These are phyloP conservation scores for Quercus glauca DNA, from an alignment of 306 rosid species.

Conservation along the genomic window DNA sequence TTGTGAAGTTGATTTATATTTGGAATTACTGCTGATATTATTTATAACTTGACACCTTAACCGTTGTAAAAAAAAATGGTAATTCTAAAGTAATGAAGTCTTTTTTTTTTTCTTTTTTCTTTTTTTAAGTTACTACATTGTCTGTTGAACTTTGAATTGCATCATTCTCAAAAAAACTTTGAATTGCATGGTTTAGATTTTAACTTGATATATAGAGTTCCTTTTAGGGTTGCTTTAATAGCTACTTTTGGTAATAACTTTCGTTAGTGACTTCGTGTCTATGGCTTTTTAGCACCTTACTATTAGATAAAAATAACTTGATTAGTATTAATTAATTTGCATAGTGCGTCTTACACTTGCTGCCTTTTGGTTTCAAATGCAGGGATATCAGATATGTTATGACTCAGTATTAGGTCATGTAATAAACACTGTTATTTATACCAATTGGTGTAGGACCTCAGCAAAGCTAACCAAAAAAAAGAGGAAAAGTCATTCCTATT, in stretches of 20 bases:
- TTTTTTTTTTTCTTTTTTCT: no score
- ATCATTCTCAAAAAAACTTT: background rate
- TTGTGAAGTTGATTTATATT: no score
- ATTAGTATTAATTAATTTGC: background rate
- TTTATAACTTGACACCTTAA: no score
- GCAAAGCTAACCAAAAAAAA: constrained; percentile 36
- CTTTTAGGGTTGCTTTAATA: background rate
- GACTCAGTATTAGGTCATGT: constrained; percentile 17
- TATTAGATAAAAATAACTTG: background rate
- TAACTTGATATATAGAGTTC: background rate
- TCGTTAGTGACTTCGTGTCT: background rate
- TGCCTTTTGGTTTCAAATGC: constrained; percentile 48
- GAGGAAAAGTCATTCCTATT: constrained; percentile 33
- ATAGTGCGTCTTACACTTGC: background rate
- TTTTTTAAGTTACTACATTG: no score
- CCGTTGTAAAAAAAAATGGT: no score
- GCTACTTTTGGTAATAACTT: background rate
- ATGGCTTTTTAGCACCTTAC: background rate
- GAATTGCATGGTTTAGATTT: background rate
- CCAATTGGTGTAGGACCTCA: constrained; percentile 44
- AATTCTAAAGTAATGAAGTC: no score
- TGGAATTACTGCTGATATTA: no score
- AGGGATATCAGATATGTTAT: background rate
- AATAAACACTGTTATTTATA: constrained; percentile 19
- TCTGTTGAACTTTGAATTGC: background rate